A percentile compares a stretch with the other conserved stretches of the same genome.
Conservation (phyloP, 2,329 filamentous ascomycete genomes). For the Phoma sp. region DNA sequence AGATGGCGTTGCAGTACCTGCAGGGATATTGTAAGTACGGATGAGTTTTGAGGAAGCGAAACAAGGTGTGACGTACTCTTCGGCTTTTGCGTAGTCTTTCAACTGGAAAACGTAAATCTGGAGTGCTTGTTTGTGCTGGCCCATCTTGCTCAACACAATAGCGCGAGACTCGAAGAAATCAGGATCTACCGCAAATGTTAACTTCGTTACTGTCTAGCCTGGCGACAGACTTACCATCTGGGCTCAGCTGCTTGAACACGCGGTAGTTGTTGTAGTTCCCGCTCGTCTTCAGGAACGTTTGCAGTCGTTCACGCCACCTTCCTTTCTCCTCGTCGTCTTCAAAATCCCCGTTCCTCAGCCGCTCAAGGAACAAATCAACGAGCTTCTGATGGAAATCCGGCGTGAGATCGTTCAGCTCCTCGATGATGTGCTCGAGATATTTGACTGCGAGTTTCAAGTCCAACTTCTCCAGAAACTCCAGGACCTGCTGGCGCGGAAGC, state of each 20-base stretch:
- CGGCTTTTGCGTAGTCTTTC: constrained; percentile 83
- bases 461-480: constrained; percentile 74
- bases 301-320: constrained; percentile 68
- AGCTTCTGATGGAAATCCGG: constrained; percentile 88
- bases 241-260: constrained; percentile 78
- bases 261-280: constrained; percentile 79
- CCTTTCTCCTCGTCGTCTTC: constrained; percentile 42
- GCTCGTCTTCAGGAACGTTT: constrained; percentile 77
- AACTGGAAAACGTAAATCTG: constrained; percentile 98
- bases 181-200: constrained; percentile 63
- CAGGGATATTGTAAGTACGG: constrained; percentile 49
- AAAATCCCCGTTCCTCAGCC: constrained; percentile 52
- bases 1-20: constrained; percentile 81
- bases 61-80: constrained; percentile 68
- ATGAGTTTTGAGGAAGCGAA: neutral
- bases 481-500: constrained; percentile 76
- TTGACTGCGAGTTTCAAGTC: constrained; percentile 74
- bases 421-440: constrained; percentile 91
- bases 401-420: constrained; percentile 81
- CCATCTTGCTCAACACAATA: constrained; percentile 92
- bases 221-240: constrained; percentile 67
- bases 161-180: constrained; percentile 89
- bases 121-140: constrained; percentile 92
- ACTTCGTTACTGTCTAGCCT: neutral
- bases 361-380: constrained; percentile 72